Percentiles rank a stretch among this genome's conserved stretches.
Conservation (phyloP, 2,329 filamentous ascomycete genomes). For the Fusarium sp. region DNA sequence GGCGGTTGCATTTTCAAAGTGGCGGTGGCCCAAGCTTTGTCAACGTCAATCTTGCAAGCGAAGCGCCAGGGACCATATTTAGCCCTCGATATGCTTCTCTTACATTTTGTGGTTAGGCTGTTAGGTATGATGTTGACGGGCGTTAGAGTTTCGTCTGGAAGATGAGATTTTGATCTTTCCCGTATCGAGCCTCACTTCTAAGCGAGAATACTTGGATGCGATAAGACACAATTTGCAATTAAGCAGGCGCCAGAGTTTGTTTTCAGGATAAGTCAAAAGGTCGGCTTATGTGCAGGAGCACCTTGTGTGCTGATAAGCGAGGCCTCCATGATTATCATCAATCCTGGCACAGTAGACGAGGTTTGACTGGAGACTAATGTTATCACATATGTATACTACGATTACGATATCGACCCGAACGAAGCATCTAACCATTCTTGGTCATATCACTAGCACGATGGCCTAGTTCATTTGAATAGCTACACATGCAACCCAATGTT, state of each 20-base stretch:
- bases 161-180: neutral
- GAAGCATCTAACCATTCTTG: neutral
- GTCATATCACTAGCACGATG: neutral
- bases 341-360: neutral
- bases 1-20: slow-evolving; percentile 18
- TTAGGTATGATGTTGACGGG: slow-evolving; percentile 19
- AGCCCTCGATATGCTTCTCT: slow-evolving; percentile 22
- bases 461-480: neutral
- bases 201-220: slow-evolving; percentile 20
- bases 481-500: neutral
- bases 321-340: neutral
- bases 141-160: slow-evolving; percentile 3
- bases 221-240: neutral
- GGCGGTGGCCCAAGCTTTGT: slow-evolving; percentile 33
- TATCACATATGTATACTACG: neutral
- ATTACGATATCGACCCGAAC: neutral
- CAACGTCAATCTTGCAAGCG: slow-evolving; percentile 16
- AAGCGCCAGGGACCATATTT: slow-evolving; percentile 41
- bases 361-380: neutral
- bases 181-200: neutral
- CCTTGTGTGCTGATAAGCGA: neutral
- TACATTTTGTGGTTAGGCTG: slow-evolving; percentile 18
- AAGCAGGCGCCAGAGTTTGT: neutral
- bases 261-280: neutral
- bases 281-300: neutral